These are phyloP conservation scores for Onygenales sp. DNA, from an alignment of 2,329 filamentous ascomycete genomes.

Conservation along the genomic window DNA sequence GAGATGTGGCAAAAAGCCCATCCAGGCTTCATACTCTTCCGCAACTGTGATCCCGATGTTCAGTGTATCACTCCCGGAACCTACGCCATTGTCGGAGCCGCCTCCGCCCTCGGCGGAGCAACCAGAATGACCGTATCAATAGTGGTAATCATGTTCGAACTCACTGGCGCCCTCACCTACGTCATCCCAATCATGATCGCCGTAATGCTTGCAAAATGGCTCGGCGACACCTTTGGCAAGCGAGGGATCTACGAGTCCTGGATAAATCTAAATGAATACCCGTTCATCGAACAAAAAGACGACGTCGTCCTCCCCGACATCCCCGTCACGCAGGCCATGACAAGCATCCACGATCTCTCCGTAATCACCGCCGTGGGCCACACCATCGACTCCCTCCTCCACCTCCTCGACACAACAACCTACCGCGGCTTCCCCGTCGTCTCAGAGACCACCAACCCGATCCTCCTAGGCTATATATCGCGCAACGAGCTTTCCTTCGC, in stretches of 20 bases:
- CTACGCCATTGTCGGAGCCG: conserved; percentile 92
- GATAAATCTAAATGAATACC: conserved; percentile 94
- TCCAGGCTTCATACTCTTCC: conserved; percentile 67
- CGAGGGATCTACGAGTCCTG: conserved; percentile 94
- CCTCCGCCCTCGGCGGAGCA: conserved; percentile 84
- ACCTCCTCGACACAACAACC: conserved; percentile 61
- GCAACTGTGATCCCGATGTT: conserved; percentile 72
- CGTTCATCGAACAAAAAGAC: conserved; percentile 86
- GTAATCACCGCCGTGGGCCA: conserved; percentile 81
- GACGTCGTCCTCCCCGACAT: conserved; percentile 71
- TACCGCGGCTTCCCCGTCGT: conserved; percentile 92
- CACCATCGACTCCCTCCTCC: conserved; percentile 66
- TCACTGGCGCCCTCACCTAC: conserved; percentile 90
- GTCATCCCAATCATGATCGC: conserved; percentile 98
- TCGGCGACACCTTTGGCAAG: conserved; percentile 87
- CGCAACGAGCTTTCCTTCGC: conserved; percentile 82
- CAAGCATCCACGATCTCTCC: conserved; percentile 77
- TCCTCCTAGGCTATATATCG: conserved; percentile 87
- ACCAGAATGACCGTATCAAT: conserved; percentile 97
- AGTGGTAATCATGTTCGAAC: conserved; percentile 98
- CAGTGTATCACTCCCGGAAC: conserved; percentile 88
- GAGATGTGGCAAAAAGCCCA: conserved; percentile 77
- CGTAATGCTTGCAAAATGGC: conserved; percentile 97
- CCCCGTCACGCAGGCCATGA: conserved; percentile 83
- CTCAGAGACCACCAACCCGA: conserved; percentile 62